These are phyloP conservation scores for Eimeria sp. DNA, from an alignment of 169 alveolate genomes.

Conservation along the genomic window DNA sequence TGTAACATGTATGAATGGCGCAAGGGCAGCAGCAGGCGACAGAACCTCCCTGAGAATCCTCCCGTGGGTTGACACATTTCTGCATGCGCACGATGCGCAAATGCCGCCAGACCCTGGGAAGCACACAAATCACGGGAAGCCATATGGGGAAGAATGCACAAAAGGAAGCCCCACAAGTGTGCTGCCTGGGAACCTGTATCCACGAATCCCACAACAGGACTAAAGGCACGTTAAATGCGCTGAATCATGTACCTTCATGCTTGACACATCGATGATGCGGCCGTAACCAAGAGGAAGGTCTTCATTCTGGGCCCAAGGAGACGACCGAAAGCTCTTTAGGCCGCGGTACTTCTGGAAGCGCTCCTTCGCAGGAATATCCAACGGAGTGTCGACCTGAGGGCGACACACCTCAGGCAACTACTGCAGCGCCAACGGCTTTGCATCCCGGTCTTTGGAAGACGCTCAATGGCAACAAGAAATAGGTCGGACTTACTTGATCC, in stretches of 20 bases:
- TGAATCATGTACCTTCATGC: conserved; percentile 58
- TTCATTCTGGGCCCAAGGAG: conserved; percentile 87
- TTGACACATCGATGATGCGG: conserved; percentile 84
- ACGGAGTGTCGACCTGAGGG: conserved; percentile 82
- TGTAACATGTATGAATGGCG: conserved; percentile 70
- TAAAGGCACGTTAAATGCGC: neutral
- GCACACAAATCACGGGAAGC: neutral
- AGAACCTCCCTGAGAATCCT: conserved; percentile 75
- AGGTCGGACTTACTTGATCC: conserved; percentile 9
- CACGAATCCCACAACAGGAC: neutral
- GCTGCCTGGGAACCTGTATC: too few species aligned
- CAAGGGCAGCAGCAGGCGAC: conserved; percentile 80
- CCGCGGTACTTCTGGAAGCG: conserved; percentile 89
- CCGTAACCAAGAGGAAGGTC: conserved; percentile 87
- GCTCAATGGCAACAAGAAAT: neutral
- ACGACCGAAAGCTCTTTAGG: conserved; percentile 87
- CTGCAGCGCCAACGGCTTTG: neutral
- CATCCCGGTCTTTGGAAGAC: neutral
- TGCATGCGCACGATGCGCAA: conserved; percentile 66
- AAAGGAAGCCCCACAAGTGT: neutral
- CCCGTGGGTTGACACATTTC: conserved; percentile 34
- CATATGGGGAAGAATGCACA: neutral
- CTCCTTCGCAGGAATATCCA: conserved; percentile 79
- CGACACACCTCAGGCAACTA: neutral
- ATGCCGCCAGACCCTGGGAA: conserved; percentile 61